Conservation (phyloP, 352 stramenopile species). For the Phytophthora citrophthora region DNA sequence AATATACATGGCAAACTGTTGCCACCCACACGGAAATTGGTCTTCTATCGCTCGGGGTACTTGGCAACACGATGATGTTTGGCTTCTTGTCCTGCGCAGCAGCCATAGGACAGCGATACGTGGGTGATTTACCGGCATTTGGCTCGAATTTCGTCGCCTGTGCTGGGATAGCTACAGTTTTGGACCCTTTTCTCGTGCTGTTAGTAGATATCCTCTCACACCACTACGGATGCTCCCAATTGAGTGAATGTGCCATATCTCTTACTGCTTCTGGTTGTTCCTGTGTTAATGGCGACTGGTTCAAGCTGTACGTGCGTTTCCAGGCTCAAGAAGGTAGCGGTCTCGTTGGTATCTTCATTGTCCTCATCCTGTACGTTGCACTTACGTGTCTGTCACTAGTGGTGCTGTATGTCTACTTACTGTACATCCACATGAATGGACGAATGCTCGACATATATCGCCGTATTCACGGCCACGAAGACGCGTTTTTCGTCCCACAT, state of each 20-base stretch:
- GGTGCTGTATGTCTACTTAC: constrained; percentile 79
- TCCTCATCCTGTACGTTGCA: constrained; percentile 74
- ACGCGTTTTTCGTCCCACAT: constrained; percentile 88
- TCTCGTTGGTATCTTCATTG: constrained; percentile 81
- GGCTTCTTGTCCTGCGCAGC: constrained; percentile 48
- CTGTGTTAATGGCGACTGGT: constrained; percentile 88
- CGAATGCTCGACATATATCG: constrained; percentile 90
- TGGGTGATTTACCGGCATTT: constrained; percentile 75
- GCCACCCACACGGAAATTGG: constrained; percentile 70
- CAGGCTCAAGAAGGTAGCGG: constrained; percentile 73
- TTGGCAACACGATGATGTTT: constrained; percentile 67
- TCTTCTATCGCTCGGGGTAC: constrained; percentile 61
- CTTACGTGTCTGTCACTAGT: constrained; percentile 63
- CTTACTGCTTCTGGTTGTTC: constrained; percentile 46
- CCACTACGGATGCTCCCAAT: constrained; percentile 79
- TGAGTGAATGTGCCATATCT: constrained; percentile 47
- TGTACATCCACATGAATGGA: constrained; percentile 91
- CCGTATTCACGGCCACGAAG: constrained; percentile 73
- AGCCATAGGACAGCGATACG: constrained; percentile 44
- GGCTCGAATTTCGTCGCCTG: constrained; percentile 81
- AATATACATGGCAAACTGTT: constrained; percentile 83
- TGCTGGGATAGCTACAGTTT: constrained; percentile 71
- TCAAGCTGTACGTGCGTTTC: constrained; percentile 90
- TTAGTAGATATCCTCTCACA: constrained; percentile 73
- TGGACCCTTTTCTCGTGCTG: constrained; percentile 87